These are phyloP conservation scores for Emydomyces testavorans DNA, from an alignment of 2,329 filamentous ascomycete genomes.

Conservation along the genomic window DNA sequence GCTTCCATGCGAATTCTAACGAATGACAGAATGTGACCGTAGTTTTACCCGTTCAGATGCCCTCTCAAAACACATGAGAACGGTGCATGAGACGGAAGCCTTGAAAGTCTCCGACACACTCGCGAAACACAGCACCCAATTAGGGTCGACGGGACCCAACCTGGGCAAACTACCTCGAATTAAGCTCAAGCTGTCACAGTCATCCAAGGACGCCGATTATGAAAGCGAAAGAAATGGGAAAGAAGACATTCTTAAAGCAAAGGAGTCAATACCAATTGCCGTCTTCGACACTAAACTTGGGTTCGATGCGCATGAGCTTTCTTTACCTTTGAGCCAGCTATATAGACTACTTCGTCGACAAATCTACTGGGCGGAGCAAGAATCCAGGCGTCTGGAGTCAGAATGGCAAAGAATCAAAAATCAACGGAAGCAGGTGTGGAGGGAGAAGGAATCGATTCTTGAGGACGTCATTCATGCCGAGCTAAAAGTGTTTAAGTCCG, in stretches of 20 bases:
- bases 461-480: conserved; percentile 36
- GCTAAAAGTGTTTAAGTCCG: conserved; percentile 26
- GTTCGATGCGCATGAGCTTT: conserved; percentile 36
- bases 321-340: conserved; percentile 33
- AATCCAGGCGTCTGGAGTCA: conserved; percentile 28
- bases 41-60: conserved; percentile 94
- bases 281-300: conserved; percentile 31
- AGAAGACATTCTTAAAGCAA: conserved; percentile 22
- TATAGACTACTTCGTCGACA: conserved; percentile 38
- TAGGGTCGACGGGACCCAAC: conserved; percentile 20
- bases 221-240: conserved; percentile 16
- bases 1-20: background rate
- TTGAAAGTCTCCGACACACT: conserved; percentile 54
- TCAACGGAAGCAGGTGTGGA: conserved; percentile 31
- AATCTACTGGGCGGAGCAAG: conserved; percentile 39
- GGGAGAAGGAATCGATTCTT: conserved; percentile 35
- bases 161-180: conserved; percentile 31
- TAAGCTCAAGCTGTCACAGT: conserved; percentile 33
- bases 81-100: conserved; percentile 93
- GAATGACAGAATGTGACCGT: conserved; percentile 71
- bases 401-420: conserved; percentile 32
- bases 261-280: conserved; percentile 28
- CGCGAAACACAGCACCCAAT: conserved; percentile 29
- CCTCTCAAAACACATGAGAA: conserved; percentile 95
- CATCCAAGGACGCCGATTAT: conserved; percentile 23